A percentile compares a stretch with the other conserved stretches of the same genome.
phyloP scores from a whole-genome alignment of 1,284 basidiomycete species.

The Cryptococcus jaspeensis region DNA sequence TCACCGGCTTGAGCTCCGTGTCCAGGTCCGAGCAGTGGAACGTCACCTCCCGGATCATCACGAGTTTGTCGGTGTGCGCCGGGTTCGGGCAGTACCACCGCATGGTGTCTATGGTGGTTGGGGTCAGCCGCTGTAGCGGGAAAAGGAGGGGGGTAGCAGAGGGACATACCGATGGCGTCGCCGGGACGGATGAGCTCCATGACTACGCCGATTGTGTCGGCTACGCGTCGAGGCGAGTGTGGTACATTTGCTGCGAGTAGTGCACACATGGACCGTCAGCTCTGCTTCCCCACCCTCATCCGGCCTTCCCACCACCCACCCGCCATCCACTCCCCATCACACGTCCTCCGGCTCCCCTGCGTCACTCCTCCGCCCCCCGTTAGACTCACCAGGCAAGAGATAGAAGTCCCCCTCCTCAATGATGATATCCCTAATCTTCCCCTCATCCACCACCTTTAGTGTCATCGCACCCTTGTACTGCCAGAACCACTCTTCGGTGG shows the following conservation, averaged over 20 bases:
- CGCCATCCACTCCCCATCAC: neutral
- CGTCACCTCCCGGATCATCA: conserved; percentile 78
- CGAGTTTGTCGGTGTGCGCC: conserved; percentile 64
- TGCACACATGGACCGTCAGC: neutral
- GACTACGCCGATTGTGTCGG: conserved; percentile 90
- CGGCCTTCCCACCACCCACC: neutral
- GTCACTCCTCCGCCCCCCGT: neutral
- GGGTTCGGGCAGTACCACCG: conserved; percentile 87
- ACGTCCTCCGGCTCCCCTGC: neutral
- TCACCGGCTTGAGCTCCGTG: conserved; percentile 88
- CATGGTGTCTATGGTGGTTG: conserved; percentile 68
- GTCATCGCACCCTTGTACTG: conserved; percentile 90
- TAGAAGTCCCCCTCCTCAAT: conserved; percentile 98
- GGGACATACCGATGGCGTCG: conserved; percentile 50
- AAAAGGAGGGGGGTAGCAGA: neutral
- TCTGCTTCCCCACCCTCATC: neutral
- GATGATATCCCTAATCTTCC: conserved; percentile 78
- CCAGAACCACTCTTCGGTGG: conserved; percentile 97
- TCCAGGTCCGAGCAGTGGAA: conserved; percentile 92
- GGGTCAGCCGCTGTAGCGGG: neutral
- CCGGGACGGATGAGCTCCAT: conserved; percentile 83
- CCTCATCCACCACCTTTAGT: conserved; percentile 80
- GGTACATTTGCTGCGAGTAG: conserved; percentile 74
- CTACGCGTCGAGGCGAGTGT: conserved; percentile 89
- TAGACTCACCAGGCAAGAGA: conserved; percentile 73